Conservation (phyloP, 2,329 filamentous ascomycete genomes). For the Zymoseptoria passerinii region DNA sequence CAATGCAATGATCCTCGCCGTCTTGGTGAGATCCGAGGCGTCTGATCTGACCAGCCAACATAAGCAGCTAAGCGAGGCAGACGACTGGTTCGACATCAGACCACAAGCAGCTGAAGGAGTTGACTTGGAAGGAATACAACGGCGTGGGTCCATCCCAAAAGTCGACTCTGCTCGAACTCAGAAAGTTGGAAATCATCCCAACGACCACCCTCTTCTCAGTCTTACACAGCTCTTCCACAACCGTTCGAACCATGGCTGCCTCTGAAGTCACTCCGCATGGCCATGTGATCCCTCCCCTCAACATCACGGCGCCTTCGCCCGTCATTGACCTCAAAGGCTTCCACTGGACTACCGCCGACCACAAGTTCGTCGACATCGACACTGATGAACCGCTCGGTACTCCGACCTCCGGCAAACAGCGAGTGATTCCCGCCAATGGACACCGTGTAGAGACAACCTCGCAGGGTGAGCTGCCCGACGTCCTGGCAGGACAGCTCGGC, state of each 20-base stretch:
- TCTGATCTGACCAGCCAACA: too few species aligned
- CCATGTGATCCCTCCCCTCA: constrained; percentile 7
- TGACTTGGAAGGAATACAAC: too few species aligned
- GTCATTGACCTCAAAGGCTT: constrained; percentile 7
- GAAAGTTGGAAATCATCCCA: too few species aligned
- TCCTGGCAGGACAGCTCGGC: neutral
- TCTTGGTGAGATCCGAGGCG: too few species aligned
- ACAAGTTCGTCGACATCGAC: constrained; percentile 1
- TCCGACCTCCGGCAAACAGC: neutral
- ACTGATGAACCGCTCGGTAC: neutral
- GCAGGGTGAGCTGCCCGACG: neutral
- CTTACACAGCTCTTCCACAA: too few species aligned
- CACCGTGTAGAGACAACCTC: neutral
- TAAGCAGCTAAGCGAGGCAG: too few species aligned
- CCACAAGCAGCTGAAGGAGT: too few species aligned
- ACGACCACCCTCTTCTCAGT: too few species aligned
- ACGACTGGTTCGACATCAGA: too few species aligned
- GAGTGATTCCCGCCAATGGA: neutral
- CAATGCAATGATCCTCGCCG: too few species aligned
- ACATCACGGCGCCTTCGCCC: constrained; percentile 8
- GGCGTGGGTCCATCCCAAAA: too few species aligned
- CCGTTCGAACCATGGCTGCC: neutral
- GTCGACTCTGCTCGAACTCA: too few species aligned
- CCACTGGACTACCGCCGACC: constrained; percentile 4
- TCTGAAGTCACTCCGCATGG: constrained; percentile 2